Evolutionary conservation across 495 filamentous ascomycete species (phyloP).

Genomic region (Xylaria sp.): DNA sequence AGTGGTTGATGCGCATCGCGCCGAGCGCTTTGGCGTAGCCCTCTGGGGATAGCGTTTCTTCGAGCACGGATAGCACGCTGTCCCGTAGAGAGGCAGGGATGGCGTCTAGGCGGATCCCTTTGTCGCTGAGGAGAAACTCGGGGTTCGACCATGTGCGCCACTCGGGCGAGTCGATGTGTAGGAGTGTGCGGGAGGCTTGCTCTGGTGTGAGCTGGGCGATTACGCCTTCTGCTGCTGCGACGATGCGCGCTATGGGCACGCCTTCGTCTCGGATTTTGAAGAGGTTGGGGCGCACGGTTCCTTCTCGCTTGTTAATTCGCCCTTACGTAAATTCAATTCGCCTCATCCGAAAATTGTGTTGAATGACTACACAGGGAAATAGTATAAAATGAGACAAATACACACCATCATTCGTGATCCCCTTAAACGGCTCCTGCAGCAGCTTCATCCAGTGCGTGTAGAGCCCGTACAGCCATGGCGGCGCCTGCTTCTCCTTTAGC

Average conservation of each 20-base stretch:
- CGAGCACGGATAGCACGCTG: constrained; percentile 60
- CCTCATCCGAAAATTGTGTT: no score
- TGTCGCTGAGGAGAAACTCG: constrained; percentile 68
- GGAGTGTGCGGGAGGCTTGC: constrained; percentile 55
- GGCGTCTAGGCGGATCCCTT: constrained; percentile 72
- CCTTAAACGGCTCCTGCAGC: constrained; percentile 72
- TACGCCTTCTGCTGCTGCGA: constrained; percentile 53
- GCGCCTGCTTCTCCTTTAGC: constrained; percentile 64
- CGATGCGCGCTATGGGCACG: constrained; percentile 63
- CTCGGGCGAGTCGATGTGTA: constrained; percentile 72
- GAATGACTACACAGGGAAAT: no score
- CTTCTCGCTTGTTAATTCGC: constrained; percentile 40
- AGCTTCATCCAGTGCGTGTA: constrained; percentile 72
- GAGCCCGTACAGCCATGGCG: constrained; percentile 72
- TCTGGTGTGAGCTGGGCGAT: constrained; percentile 51
- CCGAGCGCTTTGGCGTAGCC: constrained; percentile 73
- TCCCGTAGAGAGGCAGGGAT: constrained; percentile 49
- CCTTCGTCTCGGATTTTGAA: constrained; percentile 68
- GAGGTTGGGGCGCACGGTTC: constrained; percentile 60
- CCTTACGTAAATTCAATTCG: no score
- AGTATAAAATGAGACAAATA: neutral
- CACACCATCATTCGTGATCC: constrained; percentile 72
- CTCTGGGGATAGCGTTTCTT: constrained; percentile 65
- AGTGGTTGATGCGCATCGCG: constrained; percentile 80
- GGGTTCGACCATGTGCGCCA: constrained; percentile 81